These are phyloP conservation scores for Toxicodendron radicans DNA, from an alignment of 345 rosid species.

Conservation along the genomic window DNA sequence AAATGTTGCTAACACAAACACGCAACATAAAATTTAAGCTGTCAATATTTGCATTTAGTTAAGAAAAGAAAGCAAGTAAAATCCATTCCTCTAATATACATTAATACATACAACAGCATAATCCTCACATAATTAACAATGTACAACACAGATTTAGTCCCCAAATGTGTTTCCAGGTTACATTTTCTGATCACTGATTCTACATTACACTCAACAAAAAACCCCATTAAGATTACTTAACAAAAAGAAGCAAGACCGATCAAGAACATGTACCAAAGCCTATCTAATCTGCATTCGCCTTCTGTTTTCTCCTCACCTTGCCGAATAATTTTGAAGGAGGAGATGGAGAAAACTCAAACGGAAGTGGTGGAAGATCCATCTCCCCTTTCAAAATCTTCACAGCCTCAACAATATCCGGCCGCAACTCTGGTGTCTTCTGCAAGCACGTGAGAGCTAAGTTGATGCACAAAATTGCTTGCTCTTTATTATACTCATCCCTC, in stretches of 20 bases:
- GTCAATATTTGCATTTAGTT: constrained; percentile 17
- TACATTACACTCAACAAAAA: constrained; percentile 19
- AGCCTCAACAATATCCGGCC: constrained; percentile 81
- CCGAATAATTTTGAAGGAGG: constrained; percentile 70
- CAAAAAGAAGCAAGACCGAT: constrained; percentile 7
- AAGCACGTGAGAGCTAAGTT: constrained; percentile 82
- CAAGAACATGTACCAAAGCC: constrained; percentile 22
- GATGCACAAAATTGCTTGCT: constrained; percentile 83
- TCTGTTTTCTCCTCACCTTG: constrained; percentile 58
- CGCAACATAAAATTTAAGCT: background rate
- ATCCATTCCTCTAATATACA: constrained; percentile 23
- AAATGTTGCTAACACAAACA: background rate
- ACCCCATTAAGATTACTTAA: constrained; percentile 11
- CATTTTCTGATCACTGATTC: constrained; percentile 3
- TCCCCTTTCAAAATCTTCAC: constrained; percentile 88
- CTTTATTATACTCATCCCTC: constrained; percentile 66
- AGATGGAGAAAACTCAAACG: constrained; percentile 88
- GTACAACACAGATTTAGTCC: constrained; percentile 15
- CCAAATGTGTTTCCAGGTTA: background rate
- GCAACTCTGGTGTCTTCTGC: constrained; percentile 84
- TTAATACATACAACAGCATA: constrained; percentile 12
- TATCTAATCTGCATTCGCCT: constrained; percentile 51
- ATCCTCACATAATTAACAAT: constrained; percentile 8
- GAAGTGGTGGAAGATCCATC: constrained; percentile 63
- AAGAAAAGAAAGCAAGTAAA: constrained; percentile 1